These are phyloP conservation scores for Kwoniella newhampshirensis DNA, from an alignment of 768 basidiomycete genomes.

Conservation along the genomic window DNA sequence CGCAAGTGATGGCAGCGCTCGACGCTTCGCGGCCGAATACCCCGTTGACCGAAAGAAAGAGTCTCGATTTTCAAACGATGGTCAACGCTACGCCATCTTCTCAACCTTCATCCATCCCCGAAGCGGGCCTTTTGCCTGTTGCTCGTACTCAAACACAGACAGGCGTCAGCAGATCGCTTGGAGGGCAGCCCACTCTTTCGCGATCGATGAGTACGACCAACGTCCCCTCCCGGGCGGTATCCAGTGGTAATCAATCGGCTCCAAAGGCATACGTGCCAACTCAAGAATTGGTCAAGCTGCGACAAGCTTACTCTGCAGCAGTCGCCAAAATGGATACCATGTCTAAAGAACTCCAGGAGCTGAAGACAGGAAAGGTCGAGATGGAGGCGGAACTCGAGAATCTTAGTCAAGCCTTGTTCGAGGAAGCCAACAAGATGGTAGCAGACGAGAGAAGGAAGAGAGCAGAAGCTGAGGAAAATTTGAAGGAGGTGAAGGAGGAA, in stretches of 20 bases:
- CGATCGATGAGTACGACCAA: conserved; percentile 22
- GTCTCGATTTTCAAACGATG: conserved; percentile 14
- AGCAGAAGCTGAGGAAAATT: conserved; percentile 46
- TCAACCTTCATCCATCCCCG: not conserved
- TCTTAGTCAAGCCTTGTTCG: conserved; percentile 52
- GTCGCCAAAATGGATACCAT: conserved; percentile 34
- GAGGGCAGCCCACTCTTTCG: conserved; percentile 11
- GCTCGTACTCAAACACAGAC: not conserved
- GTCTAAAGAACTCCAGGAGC: conserved; percentile 42
- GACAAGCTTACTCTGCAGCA: conserved; percentile 31
- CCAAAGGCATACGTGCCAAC: conserved; percentile 6
- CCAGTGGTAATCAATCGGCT: not conserved
- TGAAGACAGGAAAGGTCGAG: conserved; percentile 50
- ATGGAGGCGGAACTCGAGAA: conserved; percentile 53
- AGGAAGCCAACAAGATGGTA: conserved; percentile 55
- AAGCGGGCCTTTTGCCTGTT: not conserved
- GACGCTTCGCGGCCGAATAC: conserved; percentile 16
- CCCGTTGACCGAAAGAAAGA: conserved; percentile 12
- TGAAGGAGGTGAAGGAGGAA: conserved; percentile 47
- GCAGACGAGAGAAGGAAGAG: conserved; percentile 48
- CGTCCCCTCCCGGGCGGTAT: conserved; percentile 11
- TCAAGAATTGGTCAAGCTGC: conserved; percentile 31
- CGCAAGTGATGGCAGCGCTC: conserved; percentile 18
- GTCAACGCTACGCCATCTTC: conserved; percentile 15
- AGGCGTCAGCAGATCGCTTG: conserved; percentile 7